Conservation (phyloP, 345 rosid species). For the Moringa oleifera region DNA sequence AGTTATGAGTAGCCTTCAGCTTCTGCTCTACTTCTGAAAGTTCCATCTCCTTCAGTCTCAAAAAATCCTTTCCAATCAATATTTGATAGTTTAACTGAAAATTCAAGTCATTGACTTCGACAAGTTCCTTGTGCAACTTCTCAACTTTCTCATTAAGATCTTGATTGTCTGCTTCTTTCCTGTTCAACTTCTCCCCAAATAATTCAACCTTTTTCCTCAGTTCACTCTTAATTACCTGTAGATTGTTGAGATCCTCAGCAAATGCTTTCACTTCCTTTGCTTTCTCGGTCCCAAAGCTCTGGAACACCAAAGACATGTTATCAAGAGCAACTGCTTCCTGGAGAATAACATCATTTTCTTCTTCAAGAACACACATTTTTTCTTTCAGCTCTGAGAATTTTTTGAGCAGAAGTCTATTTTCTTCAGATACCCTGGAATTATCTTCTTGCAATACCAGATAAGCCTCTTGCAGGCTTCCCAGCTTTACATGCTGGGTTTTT, state of each 20-base stretch:
- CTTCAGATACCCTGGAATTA: conserved; percentile 36
- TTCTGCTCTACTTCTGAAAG: conserved; percentile 63
- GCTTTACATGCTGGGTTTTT: conserved; percentile 31
- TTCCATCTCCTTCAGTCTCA: conserved; percentile 50
- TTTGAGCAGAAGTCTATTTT: conserved; percentile 37
- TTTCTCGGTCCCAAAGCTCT: conserved; percentile 52
- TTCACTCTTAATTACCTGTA: conserved; percentile 28
- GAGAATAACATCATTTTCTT: conserved; percentile 45
- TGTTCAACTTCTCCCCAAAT: conserved; percentile 42
- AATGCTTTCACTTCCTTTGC: conserved; percentile 43
- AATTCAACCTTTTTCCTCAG: conserved; percentile 45
- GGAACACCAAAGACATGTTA: conserved; percentile 44
- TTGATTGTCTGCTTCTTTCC: conserved; percentile 42
- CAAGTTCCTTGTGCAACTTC: conserved; percentile 47
- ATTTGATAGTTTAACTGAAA: conserved; percentile 55
- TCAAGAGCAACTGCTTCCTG: conserved; percentile 45
- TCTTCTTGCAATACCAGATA: conserved; percentile 46
- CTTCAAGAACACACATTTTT: conserved; percentile 43
- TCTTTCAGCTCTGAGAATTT: conserved; percentile 43
- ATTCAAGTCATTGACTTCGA: conserved; percentile 46
- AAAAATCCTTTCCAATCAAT: conserved; percentile 40
- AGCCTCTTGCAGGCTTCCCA: conserved; percentile 46
- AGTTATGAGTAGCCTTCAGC: conserved; percentile 52
- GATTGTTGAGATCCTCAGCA: conserved; percentile 33
- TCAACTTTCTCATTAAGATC: conserved; percentile 40